Base-by-base conservation (phyloP, 345 rosid genomes). In the Moricandia moricandioides region DNA sequence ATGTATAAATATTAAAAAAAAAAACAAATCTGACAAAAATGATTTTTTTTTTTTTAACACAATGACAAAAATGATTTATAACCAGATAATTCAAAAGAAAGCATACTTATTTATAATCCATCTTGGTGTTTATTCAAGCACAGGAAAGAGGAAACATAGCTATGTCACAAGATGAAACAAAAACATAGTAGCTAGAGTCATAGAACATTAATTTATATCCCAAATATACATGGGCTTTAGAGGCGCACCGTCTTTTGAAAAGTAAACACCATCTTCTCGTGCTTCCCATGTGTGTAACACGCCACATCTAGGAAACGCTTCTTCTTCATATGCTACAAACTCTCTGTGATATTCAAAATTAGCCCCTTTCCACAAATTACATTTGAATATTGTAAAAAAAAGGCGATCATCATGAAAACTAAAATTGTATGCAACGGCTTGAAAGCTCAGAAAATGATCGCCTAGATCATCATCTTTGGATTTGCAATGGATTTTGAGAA, bases 401-500 rank as follows among this genome's bases (percentile, higher is more conserved):
- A 63, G 21, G 0, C 21, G 0, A 63, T 39, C 1, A 24, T 63
- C 68, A 64, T 43, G 34, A 40, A 64, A 64, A 24, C 68, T 64
- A 13, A 64, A 64, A 24, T 14, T 39, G 68, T 64, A 64, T 7
- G 54, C 54, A 64, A 4, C 10, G 9, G 5, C 68, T 6, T 24
- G 2, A 39, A 12, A 40, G 24, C 3, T 27, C 12, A 64, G 3
- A 7, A 13, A 12, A 13, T 64, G 68, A 6, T 64, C 52, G 12
- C 68, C 68, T 39, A 64, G 18, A 64, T 64, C 68, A 21, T 64
- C 51, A 9, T 40, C 21, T 40, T 0, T 64, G 18, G 68, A 64
- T 39, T 13, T 4, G 33, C 68, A 64, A 64, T 64, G 54, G 52
- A 64, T 21, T 64, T 40, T 64, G 31, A 64, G 68, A 64, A 4